Evolutionary conservation across 176 grass and related monocot genomes (phyloP).

Genomic region (Oryza rufipogon): DNA sequence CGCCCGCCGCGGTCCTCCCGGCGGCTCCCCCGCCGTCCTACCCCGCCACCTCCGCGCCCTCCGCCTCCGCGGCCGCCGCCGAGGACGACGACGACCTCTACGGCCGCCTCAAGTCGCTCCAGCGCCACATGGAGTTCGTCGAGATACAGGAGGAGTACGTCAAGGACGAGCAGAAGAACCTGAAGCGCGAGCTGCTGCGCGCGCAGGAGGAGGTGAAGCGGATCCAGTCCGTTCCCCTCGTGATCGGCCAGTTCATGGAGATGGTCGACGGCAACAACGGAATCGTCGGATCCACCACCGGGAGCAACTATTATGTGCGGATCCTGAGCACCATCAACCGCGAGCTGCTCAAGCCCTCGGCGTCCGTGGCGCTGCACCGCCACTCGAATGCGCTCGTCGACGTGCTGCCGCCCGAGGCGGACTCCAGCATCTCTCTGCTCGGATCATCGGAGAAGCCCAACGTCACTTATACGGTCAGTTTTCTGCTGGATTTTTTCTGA

Average conservation of each 20-base stretch:
- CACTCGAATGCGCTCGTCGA: slow-evolving; percentile 94
- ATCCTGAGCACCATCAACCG: slow-evolving; percentile 97
- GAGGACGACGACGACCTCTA: slow-evolving; percentile 89
- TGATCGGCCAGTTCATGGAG: slow-evolving; percentile 99
- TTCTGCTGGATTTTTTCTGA: neutral
- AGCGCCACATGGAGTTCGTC: slow-evolving; percentile 94
- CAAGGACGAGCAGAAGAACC: slow-evolving; percentile 99
- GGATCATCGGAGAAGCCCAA: slow-evolving; percentile 85
- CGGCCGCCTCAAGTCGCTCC: slow-evolving; percentile 83
- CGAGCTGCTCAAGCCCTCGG: slow-evolving; percentile 91
- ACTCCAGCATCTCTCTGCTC: slow-evolving; percentile 95
- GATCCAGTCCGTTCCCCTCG: slow-evolving; percentile 96
- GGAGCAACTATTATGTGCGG: slow-evolving; percentile 95
- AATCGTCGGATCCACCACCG: slow-evolving; percentile 95
- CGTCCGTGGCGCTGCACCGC: slow-evolving; percentile 82
- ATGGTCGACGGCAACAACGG: slow-evolving; percentile 99
- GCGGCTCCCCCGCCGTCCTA: slow-evolving; percentile 49
- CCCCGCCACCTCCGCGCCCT: slow-evolving; percentile 18
- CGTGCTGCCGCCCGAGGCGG: slow-evolving; percentile 88
- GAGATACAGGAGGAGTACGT: slow-evolving; percentile 98
- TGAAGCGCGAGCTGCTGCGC: slow-evolving; percentile 88
- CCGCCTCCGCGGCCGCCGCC: slow-evolving; percentile 7
- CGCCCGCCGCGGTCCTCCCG: slow-evolving; percentile 34
- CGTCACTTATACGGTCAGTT: slow-evolving; percentile 77
- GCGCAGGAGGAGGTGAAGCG: slow-evolving; percentile 99